Base-by-base conservation (phyloP, 2,329 filamentous ascomycete genomes). In the Leptographium flavum region DNA sequence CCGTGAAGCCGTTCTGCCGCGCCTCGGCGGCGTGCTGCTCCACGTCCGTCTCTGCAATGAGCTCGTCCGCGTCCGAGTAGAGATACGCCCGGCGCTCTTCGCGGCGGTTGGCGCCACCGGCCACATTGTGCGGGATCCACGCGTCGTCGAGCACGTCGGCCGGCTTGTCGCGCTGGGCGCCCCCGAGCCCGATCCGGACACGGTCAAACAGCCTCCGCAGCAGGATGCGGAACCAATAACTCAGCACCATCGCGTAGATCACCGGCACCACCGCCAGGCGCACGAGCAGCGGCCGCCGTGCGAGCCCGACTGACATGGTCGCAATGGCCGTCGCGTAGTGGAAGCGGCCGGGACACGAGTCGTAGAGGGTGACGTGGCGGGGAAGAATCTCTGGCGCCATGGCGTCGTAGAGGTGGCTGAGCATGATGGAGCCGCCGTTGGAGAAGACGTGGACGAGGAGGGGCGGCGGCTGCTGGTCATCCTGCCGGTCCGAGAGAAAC, bases 361-460 rank as follows among this genome's bases (percentile, higher is more conserved):
- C 70, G 50, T 69, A 63, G 11, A 73, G 52, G 19, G 64, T 59
- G 6, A 64, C 58, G 49, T 71, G 64, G 7, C 59, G 55, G 27
- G 69, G 69, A 43, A 71, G 57, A 11, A 22, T 8, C 23, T 10
- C 8, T 19, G 15, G 36, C 35, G 13, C 32, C 10, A 52, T 43
- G 13, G 58, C 52, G 25, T 56, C 50, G 45, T 64, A 64, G 17
- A 70, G 53, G 32, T 60, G 57, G 28, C 56, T 56, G 17, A 68
- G 62, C 28, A 64, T 63, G 43, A 62, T 61, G 22, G 64, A 60
- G 39, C 71, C 72, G 44, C 71, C 71, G 50, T 75, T 74, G 33
- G 71, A 74, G 53, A 74, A 73, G 30, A 65, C 48, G 50, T 74
- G 71, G 13, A 70, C 53, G 3, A 74, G 59, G 15, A 73, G 57